Conservation (phyloP, 2,329 filamentous ascomycete species). For the Berkeleyomyces rouxiae region DNA sequence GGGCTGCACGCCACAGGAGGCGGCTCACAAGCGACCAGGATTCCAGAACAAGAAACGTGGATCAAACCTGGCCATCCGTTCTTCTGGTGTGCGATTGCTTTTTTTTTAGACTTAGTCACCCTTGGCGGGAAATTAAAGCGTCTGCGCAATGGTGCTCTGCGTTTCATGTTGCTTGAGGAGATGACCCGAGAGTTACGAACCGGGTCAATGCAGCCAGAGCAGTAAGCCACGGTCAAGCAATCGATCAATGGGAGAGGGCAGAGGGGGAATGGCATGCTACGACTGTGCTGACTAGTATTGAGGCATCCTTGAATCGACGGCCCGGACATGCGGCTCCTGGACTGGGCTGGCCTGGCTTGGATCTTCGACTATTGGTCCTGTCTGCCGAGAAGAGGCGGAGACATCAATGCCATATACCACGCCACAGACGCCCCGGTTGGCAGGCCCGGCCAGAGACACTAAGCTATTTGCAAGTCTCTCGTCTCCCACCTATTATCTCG, state of each 20-base stretch:
- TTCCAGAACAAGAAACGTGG: not conserved
- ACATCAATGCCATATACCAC: not conserved
- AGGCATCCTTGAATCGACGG: too few species aligned
- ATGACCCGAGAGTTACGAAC: not conserved
- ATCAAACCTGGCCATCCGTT: not conserved
- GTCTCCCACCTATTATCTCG: not conserved
- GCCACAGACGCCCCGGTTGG: not conserved
- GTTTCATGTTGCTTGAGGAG: not conserved
- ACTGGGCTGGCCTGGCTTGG: too few species aligned
- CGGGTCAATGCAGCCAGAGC: not conserved
- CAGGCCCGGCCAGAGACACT: not conserved
- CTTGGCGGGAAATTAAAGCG: not conserved
- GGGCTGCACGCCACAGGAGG: not conserved
- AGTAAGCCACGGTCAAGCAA: too few species aligned
- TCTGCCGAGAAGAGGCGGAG: not conserved
- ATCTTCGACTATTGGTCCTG: too few species aligned
- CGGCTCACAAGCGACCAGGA: not conserved
- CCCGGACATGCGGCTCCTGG: too few species aligned
- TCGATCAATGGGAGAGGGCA: too few species aligned
- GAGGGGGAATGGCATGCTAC: too few species aligned
- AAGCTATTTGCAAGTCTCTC: not conserved
- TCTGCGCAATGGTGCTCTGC: not conserved
- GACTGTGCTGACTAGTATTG: too few species aligned
- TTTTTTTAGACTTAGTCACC: not conserved
- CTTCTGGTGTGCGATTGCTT: not conserved